A percentile compares a stretch with the other conserved stretches of the same genome.
Evolutionary conservation across 768 basidiomycete genomes (phyloP).

Genomic region (Pleurotus cornucopiae): DNA sequence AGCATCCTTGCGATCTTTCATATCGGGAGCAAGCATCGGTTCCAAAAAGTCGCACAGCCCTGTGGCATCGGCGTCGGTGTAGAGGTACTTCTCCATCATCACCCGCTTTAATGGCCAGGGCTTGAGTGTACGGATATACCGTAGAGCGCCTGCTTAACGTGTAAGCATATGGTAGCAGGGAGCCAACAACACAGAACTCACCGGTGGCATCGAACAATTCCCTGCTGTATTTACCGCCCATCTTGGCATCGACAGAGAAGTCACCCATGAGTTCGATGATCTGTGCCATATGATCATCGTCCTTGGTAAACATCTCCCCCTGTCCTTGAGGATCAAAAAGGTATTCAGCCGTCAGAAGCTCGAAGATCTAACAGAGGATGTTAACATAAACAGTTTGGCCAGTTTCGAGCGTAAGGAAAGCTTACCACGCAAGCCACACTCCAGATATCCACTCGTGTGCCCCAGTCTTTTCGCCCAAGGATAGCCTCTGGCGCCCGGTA

Average conservation of each 20-base stretch:
- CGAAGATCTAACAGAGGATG: constrained; percentile 55
- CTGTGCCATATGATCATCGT: constrained; percentile 95
- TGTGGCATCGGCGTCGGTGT: constrained; percentile 51
- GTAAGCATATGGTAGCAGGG: constrained; percentile 7
- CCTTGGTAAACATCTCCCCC: constrained; percentile 79
- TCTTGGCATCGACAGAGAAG: constrained; percentile 65
- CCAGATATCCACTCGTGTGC: constrained; percentile 84
- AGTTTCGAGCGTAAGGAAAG: constrained; percentile 9
- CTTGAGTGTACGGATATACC: constrained; percentile 72
- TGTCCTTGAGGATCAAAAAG: constrained; percentile 88
- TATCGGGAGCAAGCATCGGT: constrained; percentile 75
- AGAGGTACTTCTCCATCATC: constrained; percentile 87
- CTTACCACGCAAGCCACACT: constrained; percentile 82
- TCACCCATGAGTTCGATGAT: constrained; percentile 90
- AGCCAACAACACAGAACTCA: constrained; percentile 12
- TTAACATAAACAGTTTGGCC: neutral
- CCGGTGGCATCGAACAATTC: constrained; percentile 80
- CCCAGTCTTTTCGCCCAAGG: constrained; percentile 84
- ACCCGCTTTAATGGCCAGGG: constrained; percentile 81
- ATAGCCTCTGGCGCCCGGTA: constrained; percentile 96
- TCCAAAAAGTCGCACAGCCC: constrained; percentile 63
- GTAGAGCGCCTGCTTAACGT: constrained; percentile 46
- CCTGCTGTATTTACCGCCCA: constrained; percentile 79
- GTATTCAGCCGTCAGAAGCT: constrained; percentile 87
- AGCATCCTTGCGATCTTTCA: constrained; percentile 64